Percentiles rank a stretch among this genome's conserved stretches.
These are phyloP conservation scores for Heliamphora ciliata DNA, from an alignment of 179 eudicot species.

Conservation along the genomic window DNA sequence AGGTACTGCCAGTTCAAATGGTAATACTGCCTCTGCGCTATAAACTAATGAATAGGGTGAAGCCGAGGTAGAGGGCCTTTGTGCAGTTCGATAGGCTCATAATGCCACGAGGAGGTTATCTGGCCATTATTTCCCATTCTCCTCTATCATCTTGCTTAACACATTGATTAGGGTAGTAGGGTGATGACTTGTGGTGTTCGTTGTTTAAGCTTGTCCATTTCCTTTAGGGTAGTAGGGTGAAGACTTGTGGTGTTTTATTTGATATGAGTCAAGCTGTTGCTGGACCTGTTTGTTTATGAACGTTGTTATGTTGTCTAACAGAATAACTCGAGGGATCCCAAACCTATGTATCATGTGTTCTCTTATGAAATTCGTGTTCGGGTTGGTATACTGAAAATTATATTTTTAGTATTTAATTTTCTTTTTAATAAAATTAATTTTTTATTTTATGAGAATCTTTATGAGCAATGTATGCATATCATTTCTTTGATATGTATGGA, in stretches of 20 bases:
- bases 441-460: no score
- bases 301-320: no score
- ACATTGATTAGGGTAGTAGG: neutral
- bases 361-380: no score
- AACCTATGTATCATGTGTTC: no score
- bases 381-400: no score
- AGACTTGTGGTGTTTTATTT: neutral
- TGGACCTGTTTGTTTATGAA: no score
- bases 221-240: neutral
- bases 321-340: no score
- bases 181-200: neutral
- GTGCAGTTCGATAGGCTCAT: neutral
- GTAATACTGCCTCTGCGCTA: neutral
- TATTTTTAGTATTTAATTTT: no score
- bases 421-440: no score
- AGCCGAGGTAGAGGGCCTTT: neutral
- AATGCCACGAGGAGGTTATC: neutral
- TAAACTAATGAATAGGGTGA: neutral
- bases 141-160: neutral
- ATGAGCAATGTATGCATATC: no score
- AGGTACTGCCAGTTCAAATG: neutral
- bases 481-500: no score
- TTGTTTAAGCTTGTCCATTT: neutral
- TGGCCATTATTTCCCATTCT: rapidly evolving
- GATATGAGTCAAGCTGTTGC: neutral